Evolutionary conservation across 129 eudicot genomes (phyloP), one percentile per base, ranked within the genome.

Genomic region (Oenanthe sinensis): DNA sequence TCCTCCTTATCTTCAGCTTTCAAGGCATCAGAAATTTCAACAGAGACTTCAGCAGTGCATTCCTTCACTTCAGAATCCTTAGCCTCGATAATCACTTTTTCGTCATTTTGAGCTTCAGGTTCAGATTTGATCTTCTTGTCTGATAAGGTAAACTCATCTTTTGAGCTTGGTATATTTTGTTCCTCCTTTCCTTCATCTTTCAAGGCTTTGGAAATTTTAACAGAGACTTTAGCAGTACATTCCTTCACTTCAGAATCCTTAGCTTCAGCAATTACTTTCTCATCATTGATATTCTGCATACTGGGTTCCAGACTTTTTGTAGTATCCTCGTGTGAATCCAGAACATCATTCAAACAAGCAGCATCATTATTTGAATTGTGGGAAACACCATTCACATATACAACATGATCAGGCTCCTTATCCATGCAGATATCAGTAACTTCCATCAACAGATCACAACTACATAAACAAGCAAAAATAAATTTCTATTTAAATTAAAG

Each of bases 181-280:
- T 84, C 84, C 81, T 81, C 81, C 62, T 16, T 43, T 22, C 65
- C 62, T 62, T 79, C 82, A 80, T 26, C 81, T 70, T 82, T 76
- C 68, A 55, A 72, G 42, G 43, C 65, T 55, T 78, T 81, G 75
- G 87, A 55, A n/a, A 80, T 74, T 77, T 85, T 84, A 52, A 72
- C 77, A 22, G 80, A 16, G 13, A 79, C 86, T 79, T 85, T 88
- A 62, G 75, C 47, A 22, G 85, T 77, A 80, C 88, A 82, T 81
- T 86, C 92, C 83, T 93, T 87, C 79, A 84, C 90, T 78, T 91
- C 91, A 83, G 74, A 81, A 46, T 87, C 88, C 69, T 83, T 83
- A 8, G 74, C 82, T 71, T 71, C 91, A 3, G 80, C 75, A 74
- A 82, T 87, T 55, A 81, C 87, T 75, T 86, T 71, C 77, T n/a